phyloP scores from a whole-genome alignment of 331 rosid species.

The Acacia concinna region DNA sequence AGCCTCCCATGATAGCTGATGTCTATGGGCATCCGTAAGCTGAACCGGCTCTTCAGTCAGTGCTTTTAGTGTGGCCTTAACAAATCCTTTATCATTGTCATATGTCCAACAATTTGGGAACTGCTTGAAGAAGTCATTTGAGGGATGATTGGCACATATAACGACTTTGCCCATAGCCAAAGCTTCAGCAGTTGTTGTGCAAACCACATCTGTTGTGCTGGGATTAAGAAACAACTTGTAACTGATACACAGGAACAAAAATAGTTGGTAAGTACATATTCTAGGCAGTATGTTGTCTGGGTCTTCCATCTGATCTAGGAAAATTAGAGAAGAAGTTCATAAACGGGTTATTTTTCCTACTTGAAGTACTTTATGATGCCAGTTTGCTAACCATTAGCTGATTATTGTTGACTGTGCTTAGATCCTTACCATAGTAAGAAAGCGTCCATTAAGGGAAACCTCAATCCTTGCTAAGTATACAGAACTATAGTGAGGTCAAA shows the following conservation, averaged over 20 bases:
- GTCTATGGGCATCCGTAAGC: slow-evolving; percentile 61
- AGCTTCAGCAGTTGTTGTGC: slow-evolving; percentile 97
- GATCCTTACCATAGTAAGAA: not conserved
- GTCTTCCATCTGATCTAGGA: not conserved
- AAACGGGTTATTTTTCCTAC: not conserved
- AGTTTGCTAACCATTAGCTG: not conserved
- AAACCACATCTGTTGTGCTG: slow-evolving; percentile 94
- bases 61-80: slow-evolving; percentile 55
- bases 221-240: slow-evolving; percentile 91
- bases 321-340: not conserved
- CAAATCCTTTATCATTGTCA: slow-evolving; percentile 52
- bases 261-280: slow-evolving; percentile 16
- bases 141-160: slow-evolving; percentile 81
- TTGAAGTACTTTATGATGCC: not conserved
- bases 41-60: slow-evolving; percentile 66
- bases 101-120: slow-evolving; percentile 80
- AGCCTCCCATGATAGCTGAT: slow-evolving; percentile 82
- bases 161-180: slow-evolving; percentile 92
- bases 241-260: slow-evolving; percentile 43
- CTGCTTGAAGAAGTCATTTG: slow-evolving; percentile 92
- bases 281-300: slow-evolving; percentile 19
- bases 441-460: not conserved
- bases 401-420: not conserved
- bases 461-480: not conserved
- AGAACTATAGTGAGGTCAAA: not conserved